Evolutionary conservation across 192 early-diverging fungal species (phyloP).

Genomic region (Podila clonocystis): DNA sequence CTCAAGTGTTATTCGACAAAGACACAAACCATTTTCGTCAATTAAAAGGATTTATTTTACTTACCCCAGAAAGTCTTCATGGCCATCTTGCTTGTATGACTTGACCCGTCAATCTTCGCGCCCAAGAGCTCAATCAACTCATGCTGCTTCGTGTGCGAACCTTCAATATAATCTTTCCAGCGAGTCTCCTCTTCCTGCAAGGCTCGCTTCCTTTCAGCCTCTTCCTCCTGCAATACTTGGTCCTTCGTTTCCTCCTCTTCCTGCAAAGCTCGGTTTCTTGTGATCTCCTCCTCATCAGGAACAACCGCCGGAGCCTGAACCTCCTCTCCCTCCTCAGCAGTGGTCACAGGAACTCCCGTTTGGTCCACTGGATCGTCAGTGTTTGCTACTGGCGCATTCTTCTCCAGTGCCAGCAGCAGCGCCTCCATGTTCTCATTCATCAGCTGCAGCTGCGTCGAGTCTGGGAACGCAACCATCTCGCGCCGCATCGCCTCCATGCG

Average conservation of each 20-base stretch:
- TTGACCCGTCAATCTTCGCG: constrained; percentile 1
- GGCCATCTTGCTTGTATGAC: neutral
- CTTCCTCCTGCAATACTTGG: neutral
- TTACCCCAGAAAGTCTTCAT: constrained; percentile 3
- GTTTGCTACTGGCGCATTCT: neutral
- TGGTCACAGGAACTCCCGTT: no score
- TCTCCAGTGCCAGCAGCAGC: neutral
- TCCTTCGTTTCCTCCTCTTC: no score
- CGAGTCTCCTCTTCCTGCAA: neutral
- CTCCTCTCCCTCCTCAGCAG: neutral
- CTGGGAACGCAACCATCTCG: neutral
- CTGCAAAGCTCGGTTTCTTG: no score
- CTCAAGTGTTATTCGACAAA: neutral
- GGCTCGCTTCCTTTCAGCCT: neutral
- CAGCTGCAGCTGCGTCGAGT: neutral
- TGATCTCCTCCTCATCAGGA: no score
- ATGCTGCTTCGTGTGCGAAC: neutral
- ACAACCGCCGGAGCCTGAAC: neutral
- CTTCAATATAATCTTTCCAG: neutral
- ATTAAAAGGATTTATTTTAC: neutral
- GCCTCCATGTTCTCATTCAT: neutral
- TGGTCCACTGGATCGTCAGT: no score
- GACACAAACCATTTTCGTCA: no score
- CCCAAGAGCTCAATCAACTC: neutral
- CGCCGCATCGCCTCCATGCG: neutral